phyloP scores from a whole-genome alignment of 73 alveolate genomes.

The Diophrys sp. region DNA sequence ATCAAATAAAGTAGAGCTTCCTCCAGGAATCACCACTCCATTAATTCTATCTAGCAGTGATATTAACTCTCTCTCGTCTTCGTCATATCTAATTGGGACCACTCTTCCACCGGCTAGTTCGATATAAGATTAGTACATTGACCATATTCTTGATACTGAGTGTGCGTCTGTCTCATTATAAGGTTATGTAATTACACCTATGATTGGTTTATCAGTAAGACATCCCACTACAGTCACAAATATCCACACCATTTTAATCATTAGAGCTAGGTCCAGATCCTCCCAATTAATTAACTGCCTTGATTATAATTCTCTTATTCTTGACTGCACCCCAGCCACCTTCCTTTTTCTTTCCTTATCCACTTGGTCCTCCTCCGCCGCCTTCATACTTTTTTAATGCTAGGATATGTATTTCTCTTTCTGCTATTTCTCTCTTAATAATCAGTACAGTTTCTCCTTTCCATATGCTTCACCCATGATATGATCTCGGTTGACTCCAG shows the following conservation, averaged over 20 bases:
- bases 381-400: no score
- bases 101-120: slow-evolving; percentile 51
- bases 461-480: not conserved
- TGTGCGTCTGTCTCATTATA: not conserved
- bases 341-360: no score
- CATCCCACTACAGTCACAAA: not conserved
- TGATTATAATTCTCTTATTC: no score
- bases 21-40: slow-evolving; percentile 57
- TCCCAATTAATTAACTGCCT: no score
- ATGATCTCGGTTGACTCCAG: slow-evolving; percentile 1
- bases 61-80: slow-evolving; percentile 4
- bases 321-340: no score
- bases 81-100: slow-evolving; percentile 33
- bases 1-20: slow-evolving; percentile 14
- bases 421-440: no score
- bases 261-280: no score
- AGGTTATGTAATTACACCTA: not conserved
- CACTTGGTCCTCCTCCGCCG: no score
- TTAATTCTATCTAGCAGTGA: slow-evolving; percentile 10
- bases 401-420: no score
- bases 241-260: no score
- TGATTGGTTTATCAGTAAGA: not conserved
- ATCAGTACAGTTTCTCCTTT: not conserved
- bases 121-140: slow-evolving; percentile 27
- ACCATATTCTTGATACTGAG: slow-evolving; percentile 2